Conservation (phyloP, 2,329 filamentous ascomycete species). For the Pyrenophora tritici-repentis region DNA sequence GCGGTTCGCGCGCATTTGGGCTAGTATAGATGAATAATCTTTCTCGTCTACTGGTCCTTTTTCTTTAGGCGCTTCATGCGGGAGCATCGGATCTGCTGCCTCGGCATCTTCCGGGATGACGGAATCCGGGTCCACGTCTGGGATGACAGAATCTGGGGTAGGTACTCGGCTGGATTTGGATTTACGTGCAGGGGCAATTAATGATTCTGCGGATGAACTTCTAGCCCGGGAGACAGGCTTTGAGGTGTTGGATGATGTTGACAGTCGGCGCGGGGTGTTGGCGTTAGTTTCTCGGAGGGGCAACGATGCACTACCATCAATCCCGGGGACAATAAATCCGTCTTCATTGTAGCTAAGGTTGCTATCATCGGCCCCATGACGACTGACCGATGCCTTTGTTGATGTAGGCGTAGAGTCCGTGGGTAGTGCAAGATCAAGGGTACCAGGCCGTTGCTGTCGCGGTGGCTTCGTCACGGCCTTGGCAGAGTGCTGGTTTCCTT, state of each 20-base stretch:
- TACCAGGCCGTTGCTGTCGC: constrained; percentile 20
- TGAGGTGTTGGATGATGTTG: constrained; percentile 34
- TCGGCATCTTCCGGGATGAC: constrained; percentile 26
- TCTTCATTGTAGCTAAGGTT: constrained; percentile 14
- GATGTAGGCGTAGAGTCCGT: constrained; percentile 26
- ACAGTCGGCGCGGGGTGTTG: constrained; percentile 39
- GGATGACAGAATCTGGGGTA: constrained; percentile 25
- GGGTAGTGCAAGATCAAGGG: constrained; percentile 33
- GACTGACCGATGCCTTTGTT: constrained; percentile 23
- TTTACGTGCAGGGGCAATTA: constrained; percentile 23
- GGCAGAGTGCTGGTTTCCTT: constrained; percentile 25
- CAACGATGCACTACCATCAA: constrained; percentile 31
- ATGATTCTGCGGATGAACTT: constrained; percentile 28
- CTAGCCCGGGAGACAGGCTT: constrained; percentile 18
- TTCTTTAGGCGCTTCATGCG: constrained; percentile 16
- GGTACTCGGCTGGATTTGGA: constrained; percentile 15
- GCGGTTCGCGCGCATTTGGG: constrained; percentile 38
- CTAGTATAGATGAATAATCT: constrained; percentile 41
- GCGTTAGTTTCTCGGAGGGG: constrained; percentile 38
- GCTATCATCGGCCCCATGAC: constrained; percentile 15
- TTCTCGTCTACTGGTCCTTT: constrained; percentile 25
- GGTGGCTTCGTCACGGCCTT: constrained; percentile 22
- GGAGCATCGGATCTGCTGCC: constrained; percentile 6
- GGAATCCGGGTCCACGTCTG: constrained; percentile 24
- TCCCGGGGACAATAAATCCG: constrained; percentile 14